Base-by-base conservation (phyloP, 208 protist species). In the Trypanosoma caninum region DNA sequence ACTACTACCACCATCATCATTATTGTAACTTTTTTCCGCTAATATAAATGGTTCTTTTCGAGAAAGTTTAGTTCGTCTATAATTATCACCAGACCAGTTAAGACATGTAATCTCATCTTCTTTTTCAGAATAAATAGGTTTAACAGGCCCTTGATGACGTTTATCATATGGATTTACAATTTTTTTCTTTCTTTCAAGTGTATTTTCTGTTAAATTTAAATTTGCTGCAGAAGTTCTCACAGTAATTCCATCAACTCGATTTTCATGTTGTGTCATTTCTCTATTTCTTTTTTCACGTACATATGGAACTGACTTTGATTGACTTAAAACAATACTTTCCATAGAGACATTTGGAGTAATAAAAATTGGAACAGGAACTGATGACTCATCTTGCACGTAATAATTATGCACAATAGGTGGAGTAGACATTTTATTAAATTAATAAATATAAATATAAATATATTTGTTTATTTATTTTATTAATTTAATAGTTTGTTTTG, bases 81-180 rank as follows among this genome's bases (percentile, higher is more conserved):
- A 60, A 22, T 40, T 44, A 14, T 60, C 53, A 6, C 44, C 46
- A 2, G 62, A 59, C 13, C 44, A 51, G 33, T 44, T 54, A 3
- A 55, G 8, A 10, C 23, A 23, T 1, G 18, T 11, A 1, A 41
- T 37, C 44, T 68, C 62, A 20, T 52, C 62, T 14, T 46, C 40
- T 11, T 37, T 25, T n/a, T n/a, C n/a, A n/a, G n/a, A n/a, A 16
- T 23, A 34, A 18, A 68, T 60, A 14, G 52, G 52, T 3, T 30
- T 37, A 4, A 68, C 31, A 13, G 35, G 62, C 30, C 62, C 62
- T 44, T 68, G 62, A 44, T 68, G 53, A 11, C 16, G 8, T 14
- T 50, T 27, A 30, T 52, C 62, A 23, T 68, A 68, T 9, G 62
- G 62, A 35, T 68, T 46, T 23, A 68, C 62, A 10, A 60, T 37